Conservation (phyloP, 2,329 filamentous ascomycete species). For the Tetracladium maxilliforme region DNA sequence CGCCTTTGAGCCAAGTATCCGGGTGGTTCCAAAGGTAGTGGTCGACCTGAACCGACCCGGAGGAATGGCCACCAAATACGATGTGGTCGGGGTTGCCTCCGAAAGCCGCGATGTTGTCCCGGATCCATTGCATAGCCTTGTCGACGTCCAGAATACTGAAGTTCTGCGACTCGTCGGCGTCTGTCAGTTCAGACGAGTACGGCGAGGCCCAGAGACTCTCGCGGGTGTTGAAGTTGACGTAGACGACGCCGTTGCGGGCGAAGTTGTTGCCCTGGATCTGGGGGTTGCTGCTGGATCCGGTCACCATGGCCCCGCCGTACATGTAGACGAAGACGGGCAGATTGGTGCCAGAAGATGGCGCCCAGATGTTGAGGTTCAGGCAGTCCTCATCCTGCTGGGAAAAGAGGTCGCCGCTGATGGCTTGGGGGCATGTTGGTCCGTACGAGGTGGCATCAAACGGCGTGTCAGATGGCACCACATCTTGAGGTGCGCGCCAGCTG, state of each 20-base stretch:
- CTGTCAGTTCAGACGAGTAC: slow-evolving; percentile 20
- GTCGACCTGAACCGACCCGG: slow-evolving; percentile 18
- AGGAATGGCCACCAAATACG: slow-evolving; percentile 26
- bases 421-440: slow-evolving; percentile 13
- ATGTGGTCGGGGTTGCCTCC: slow-evolving; percentile 27
- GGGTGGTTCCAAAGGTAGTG: slow-evolving; percentile 26
- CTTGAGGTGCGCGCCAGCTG: slow-evolving; percentile 16
- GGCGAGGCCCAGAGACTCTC: slow-evolving; percentile 28
- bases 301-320: slow-evolving; percentile 27
- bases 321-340: slow-evolving; percentile 23
- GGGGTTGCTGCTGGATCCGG: slow-evolving; percentile 23
- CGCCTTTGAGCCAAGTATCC: slow-evolving; percentile 19
- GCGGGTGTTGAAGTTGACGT: slow-evolving; percentile 23
- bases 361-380: slow-evolving; percentile 24
- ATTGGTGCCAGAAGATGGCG: slow-evolving; percentile 6
- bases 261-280: slow-evolving; percentile 19
- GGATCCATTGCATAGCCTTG: slow-evolving; percentile 21
- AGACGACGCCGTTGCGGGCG: slow-evolving; percentile 19
- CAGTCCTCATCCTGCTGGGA: slow-evolving; percentile 21
- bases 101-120: slow-evolving; percentile 24
- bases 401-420: slow-evolving; percentile 7
- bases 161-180: slow-evolving; percentile 12
- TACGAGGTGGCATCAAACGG: slow-evolving; percentile 10
- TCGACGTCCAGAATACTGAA: slow-evolving; percentile 21
- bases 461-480: slow-evolving; percentile 7